A percentile compares a stretch with the other conserved stretches of the same genome.
These are phyloP conservation scores for Biscutella auriculata DNA, from an alignment of 441 rosid genomes.

Conservation along the genomic window DNA sequence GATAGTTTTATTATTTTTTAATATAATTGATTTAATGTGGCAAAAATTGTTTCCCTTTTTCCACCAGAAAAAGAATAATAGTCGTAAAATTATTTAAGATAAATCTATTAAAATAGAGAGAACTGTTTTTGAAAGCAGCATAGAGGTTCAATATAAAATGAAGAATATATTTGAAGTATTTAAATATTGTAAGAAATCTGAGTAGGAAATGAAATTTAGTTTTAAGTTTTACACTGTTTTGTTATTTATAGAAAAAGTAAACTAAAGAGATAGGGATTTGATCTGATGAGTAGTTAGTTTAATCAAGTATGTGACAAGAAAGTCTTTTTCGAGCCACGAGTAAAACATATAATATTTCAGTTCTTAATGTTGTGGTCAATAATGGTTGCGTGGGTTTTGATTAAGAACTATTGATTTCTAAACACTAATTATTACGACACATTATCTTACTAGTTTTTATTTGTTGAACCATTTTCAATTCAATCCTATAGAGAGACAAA, in stretches of 20 bases:
- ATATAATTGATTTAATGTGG: too few species aligned
- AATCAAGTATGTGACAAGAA: neutral
- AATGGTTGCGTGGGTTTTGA: neutral
- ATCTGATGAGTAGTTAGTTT: neutral
- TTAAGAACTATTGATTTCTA: neutral
- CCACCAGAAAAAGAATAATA: too few species aligned
- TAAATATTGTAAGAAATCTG: neutral
- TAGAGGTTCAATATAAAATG: neutral
- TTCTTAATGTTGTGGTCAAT: slow-evolving; percentile 3
- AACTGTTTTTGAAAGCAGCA: neutral
- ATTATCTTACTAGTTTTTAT: neutral
- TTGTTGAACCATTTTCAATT: neutral
- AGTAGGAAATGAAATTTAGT: slow-evolving; percentile 9
- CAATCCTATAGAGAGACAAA: neutral
- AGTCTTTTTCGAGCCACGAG: slow-evolving; percentile 14
- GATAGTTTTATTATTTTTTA: too few species aligned
- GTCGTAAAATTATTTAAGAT: too few species aligned
- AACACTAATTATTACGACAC: slow-evolving; percentile 3
- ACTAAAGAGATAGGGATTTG: neutral
- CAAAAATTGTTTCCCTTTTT: too few species aligned
- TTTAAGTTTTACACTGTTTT: neutral
- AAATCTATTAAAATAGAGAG: neutral
- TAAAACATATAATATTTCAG: neutral
- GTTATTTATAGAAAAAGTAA: neutral
- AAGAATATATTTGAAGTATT: neutral